Percentiles rank a stretch among this genome's conserved stretches.
These are phyloP conservation scores for Platismatia glauca DNA, from an alignment of 495 filamentous ascomycete species.

Conservation along the genomic window DNA sequence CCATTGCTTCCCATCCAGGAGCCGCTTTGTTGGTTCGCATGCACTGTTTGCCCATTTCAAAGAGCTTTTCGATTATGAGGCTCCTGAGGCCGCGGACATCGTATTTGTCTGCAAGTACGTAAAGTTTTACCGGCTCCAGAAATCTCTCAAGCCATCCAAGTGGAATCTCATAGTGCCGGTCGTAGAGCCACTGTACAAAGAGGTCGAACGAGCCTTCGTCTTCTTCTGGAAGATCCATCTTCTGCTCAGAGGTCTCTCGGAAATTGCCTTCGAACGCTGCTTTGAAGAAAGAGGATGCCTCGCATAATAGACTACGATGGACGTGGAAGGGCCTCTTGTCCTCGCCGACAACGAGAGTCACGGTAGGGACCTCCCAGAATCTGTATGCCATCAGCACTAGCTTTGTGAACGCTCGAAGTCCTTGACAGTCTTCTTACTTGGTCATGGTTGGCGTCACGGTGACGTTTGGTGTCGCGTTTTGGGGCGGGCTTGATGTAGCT, in stretches of 20 bases:
- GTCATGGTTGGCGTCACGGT: not conserved
- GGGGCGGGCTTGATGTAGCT: too few species aligned
- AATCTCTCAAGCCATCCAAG: not conserved
- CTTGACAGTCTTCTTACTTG: not conserved
- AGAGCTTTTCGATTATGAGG: not conserved
- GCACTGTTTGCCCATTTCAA: not conserved
- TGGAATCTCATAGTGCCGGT: not conserved
- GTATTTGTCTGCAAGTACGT: slow-evolving; percentile 9
- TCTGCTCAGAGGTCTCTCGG: slow-evolving; percentile 5
- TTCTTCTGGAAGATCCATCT: slow-evolving; percentile 18
- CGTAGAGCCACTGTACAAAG: slow-evolving; percentile 18
- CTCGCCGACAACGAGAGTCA: not conserved
- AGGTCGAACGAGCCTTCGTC: slow-evolving; percentile 2
- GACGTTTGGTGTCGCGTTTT: not conserved
- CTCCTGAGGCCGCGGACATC: not conserved
- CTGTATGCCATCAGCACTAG: not conserved
- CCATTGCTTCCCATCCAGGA: not conserved
- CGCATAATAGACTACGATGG: not conserved
- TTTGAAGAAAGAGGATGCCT: slow-evolving; percentile 6
- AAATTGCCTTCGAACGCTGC: slow-evolving; percentile 6
- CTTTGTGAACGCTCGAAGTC: too few species aligned
- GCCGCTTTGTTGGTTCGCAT: too few species aligned
- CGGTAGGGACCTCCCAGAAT: not conserved
- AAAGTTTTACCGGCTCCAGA: not conserved
- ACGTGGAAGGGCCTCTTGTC: not conserved